These are phyloP conservation scores for Aureobasidium lini DNA, from an alignment of 2,329 filamentous ascomycete species.

Conservation along the genomic window DNA sequence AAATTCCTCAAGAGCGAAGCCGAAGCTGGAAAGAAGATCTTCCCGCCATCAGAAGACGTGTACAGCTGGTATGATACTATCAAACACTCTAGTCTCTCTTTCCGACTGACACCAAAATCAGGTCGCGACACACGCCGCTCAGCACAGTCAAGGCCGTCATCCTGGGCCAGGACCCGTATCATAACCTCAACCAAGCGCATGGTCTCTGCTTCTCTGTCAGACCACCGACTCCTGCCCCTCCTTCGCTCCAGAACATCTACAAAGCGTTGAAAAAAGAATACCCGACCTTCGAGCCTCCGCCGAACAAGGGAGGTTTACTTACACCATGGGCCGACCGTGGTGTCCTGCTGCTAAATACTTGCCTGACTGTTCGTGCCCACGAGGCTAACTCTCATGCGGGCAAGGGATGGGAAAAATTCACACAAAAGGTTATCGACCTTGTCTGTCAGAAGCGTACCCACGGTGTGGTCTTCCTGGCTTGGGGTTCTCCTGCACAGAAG, in stretches of 20 bases:
- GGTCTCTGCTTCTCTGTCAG: slow-evolving; percentile 93
- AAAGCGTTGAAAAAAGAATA: slow-evolving; percentile 82
- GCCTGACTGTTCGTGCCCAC: slow-evolving; percentile 84
- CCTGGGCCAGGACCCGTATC: slow-evolving; percentile 93
- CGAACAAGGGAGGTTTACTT: slow-evolving; percentile 71
- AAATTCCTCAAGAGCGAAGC: slow-evolving; percentile 75
- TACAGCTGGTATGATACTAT: slow-evolving; percentile 70
- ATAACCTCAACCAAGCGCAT: slow-evolving; percentile 91
- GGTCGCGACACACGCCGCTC: slow-evolving; percentile 90
- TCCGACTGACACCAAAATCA: slow-evolving; percentile 30
- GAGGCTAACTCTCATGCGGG: slow-evolving; percentile 79
- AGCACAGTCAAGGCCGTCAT: slow-evolving; percentile 86
- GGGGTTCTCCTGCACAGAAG: slow-evolving; percentile 79
- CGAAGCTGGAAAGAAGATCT: slow-evolving; percentile 66
- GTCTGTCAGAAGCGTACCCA: slow-evolving; percentile 67
- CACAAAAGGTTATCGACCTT: slow-evolving; percentile 81
- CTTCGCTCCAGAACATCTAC: slow-evolving; percentile 91
- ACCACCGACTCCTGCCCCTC: slow-evolving; percentile 78
- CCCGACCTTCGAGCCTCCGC: slow-evolving; percentile 64
- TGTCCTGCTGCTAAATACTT: slow-evolving; percentile 89
- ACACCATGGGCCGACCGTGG: slow-evolving; percentile 92
- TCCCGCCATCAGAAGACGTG: slow-evolving; percentile 79
- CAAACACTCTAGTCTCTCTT: background rate
- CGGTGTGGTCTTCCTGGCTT: slow-evolving; percentile 91
- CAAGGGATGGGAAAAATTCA: slow-evolving; percentile 88